phyloP scores from a whole-genome alignment of 2,329 filamentous ascomycete genomes.

The Nemania diffusa region DNA sequence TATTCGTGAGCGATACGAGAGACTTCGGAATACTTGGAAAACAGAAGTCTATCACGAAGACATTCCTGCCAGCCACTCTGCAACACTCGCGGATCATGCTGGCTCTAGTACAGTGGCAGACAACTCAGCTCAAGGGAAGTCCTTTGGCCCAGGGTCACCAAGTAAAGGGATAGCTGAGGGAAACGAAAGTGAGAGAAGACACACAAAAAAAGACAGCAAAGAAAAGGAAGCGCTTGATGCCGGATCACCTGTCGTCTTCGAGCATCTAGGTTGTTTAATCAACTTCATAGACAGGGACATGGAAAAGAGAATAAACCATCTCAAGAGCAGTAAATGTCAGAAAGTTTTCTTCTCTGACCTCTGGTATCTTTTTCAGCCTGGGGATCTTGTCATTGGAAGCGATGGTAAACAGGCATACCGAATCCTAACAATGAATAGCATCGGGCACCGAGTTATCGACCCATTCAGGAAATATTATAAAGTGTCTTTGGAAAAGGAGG shows the following conservation, averaged over 20 bases:
- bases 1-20: background rate
- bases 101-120: background rate
- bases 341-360: slow-evolving; percentile 15
- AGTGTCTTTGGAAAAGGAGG: background rate
- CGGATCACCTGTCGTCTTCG: background rate
- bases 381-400: background rate
- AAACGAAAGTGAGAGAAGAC: background rate
- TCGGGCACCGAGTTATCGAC: slow-evolving; percentile 3
- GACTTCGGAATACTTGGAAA: background rate
- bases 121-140: background rate
- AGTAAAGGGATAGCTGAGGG: background rate
- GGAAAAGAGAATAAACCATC: background rate
- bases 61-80: background rate
- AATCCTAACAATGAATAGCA: slow-evolving; percentile 1
- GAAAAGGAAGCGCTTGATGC: background rate
- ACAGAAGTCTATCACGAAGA: background rate
- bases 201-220: background rate
- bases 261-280: slow-evolving; percentile 2
- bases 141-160: background rate
- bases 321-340: background rate
- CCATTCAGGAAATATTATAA: background rate
- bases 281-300: slow-evolving; percentile 12
- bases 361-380: slow-evolving; percentile 19
- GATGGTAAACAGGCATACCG: slow-evolving; percentile 18
- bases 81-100: background rate